phyloP scores from a whole-genome alignment of 2,329 filamentous ascomycete species.

The Fusarium keratoplasticum region DNA sequence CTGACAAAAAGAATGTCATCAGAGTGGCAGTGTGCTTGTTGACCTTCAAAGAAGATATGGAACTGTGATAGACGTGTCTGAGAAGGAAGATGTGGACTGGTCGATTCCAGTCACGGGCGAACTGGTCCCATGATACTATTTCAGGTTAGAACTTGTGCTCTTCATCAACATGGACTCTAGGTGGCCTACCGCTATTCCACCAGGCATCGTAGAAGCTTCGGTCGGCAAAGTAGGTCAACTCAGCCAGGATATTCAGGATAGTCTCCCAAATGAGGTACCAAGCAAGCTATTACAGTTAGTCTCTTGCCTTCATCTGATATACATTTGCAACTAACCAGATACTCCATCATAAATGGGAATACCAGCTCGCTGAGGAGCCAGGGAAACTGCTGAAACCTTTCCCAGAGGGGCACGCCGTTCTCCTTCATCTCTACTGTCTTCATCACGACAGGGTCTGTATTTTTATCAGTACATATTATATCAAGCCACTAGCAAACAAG shows the following conservation, averaged over 20 bases:
- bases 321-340: slow-evolving; percentile 59
- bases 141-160: slow-evolving; percentile 3
- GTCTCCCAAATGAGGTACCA: slow-evolving; percentile 89
- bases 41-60: slow-evolving; percentile 78
- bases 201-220: slow-evolving; percentile 76
- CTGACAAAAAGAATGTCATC: slow-evolving; percentile 79
- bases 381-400: slow-evolving; percentile 76
- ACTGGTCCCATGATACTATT: slow-evolving; percentile 76
- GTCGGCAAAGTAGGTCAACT: slow-evolving; percentile 82
- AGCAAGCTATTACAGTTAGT: slow-evolving; percentile 58
- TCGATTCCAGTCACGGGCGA: slow-evolving; percentile 82
- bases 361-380: slow-evolving; percentile 81
- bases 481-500: neutral
- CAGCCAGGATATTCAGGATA: slow-evolving; percentile 79
- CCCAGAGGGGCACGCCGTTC: slow-evolving; percentile 67
- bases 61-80: slow-evolving; percentile 82
- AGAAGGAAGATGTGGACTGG: slow-evolving; percentile 83
- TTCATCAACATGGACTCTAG: too few species aligned
- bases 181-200: slow-evolving; percentile 67
- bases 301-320: neutral
- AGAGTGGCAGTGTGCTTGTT: slow-evolving; percentile 78
- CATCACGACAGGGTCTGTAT: slow-evolving; percentile 73
- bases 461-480: slow-evolving; percentile 7
- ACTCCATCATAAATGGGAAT: slow-evolving; percentile 84
- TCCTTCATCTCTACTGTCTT: slow-evolving; percentile 76